phyloP scores from a whole-genome alignment of 1,139 yeast species.

The Candida pseudoviswanathii region DNA sequence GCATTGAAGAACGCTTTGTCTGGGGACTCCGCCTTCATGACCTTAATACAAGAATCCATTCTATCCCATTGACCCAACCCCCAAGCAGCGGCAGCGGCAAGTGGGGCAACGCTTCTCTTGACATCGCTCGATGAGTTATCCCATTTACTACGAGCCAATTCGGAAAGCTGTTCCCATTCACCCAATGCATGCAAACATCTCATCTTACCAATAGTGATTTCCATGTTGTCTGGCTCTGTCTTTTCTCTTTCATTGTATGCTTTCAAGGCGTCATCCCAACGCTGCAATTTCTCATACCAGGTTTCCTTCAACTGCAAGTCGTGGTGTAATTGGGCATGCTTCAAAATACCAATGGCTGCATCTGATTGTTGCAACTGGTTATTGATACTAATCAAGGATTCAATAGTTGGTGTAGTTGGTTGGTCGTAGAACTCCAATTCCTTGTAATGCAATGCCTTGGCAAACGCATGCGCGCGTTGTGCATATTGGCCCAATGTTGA shows the following conservation, averaged over 20 bases:
- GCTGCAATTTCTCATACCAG: constrained; percentile 94
- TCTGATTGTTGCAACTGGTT: constrained; percentile 95
- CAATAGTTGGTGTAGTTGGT: constrained; percentile 90
- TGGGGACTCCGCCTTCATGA: constrained; percentile 90
- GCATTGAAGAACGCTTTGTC: constrained; percentile 95
- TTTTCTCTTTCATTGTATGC: constrained; percentile 81
- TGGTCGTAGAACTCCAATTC: constrained; percentile 94
- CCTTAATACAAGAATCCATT: constrained; percentile 88
- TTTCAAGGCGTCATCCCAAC: constrained; percentile 97
- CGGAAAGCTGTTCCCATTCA: constrained; percentile 93
- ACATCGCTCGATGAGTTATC: constrained; percentile 68
- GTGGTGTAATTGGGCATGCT: constrained; percentile 93
- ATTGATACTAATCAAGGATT: constrained; percentile 86
- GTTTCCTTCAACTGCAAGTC: constrained; percentile 92
- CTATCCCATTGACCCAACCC: constrained; percentile 98
- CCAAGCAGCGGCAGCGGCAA: constrained; percentile 99
- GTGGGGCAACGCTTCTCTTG: constrained; percentile 87
- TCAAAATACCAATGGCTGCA: constrained; percentile 95
- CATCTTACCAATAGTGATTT: constrained; percentile 96
- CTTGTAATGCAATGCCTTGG: constrained; percentile 94
- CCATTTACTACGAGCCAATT: constrained; percentile 89
- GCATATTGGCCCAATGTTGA: constrained; percentile 91
- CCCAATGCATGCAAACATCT: constrained; percentile 96
- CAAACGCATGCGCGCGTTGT: constrained; percentile 94
- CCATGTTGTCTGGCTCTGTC: constrained; percentile 60